Evolutionary conservation across 805 yeast species (phyloP), one percentile per base, ranked within the genome.

Genomic region (Maudiozyma saulgeensis): DNA sequence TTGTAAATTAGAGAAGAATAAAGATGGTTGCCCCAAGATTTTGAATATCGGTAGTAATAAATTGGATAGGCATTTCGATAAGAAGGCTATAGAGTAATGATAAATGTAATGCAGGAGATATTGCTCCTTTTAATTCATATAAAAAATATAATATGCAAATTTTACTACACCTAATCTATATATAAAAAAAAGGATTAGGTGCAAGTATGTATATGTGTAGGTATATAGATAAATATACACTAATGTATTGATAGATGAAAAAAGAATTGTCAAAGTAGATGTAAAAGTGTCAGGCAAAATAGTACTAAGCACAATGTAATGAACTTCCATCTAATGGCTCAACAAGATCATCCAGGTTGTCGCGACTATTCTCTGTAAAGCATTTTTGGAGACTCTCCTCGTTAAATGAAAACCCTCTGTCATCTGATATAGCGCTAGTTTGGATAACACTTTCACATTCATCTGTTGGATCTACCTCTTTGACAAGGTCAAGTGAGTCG

Each of bases 21-120:
- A 96, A 42, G 96, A 90, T 63, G 98, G 98, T 0, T 90, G 98
- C 69, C 97, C 97, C 1, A 77, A 82, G 56, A 79, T 90, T 47
- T 64, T 84, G 16, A 90, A 88, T 60, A 71, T 88, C 44, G 96
- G 97, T 8, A 78, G 87, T n/a, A 77, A 80, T 47, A 76, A 80
- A 59, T 73, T 81, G 4, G 95, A 85, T 56, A 70, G 74, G 66
- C 78, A 78, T 57, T 82, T 75, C 56, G 85, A 82, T 54, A 75
- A 74, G 64, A 76, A 75, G 44, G 34, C 46, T 35, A 37, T 47
- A 23, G 44, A 47, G 41, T 44, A 26, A 43, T 16, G 28, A 19
- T 11, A 39, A n/a, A 21, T 19, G 7, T 39, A 6, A 39, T n/a
- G 18, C 6, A 11, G 12, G 32, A 28, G 9, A 28, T 6, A 28